phyloP scores from a whole-genome alignment of 495 filamentous ascomycete species.

The Cudoniella acicularis region DNA sequence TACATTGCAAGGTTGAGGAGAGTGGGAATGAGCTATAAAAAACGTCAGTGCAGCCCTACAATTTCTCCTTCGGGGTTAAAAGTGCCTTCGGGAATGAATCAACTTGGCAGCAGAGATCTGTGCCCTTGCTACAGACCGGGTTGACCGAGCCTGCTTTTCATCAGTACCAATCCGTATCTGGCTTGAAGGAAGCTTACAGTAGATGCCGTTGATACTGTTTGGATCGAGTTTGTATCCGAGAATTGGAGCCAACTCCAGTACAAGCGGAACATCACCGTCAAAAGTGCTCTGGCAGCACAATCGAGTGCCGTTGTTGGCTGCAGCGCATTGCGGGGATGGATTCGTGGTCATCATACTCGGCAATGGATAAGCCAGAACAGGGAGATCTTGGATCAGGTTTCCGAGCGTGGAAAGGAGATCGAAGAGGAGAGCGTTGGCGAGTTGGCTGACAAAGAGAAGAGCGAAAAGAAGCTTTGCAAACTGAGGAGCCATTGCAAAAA shows the following conservation, averaged over 20 bases:
- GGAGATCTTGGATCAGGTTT: neutral
- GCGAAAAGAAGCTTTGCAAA: neutral
- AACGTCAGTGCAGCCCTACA: neutral
- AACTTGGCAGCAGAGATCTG: slow-evolving; percentile 34
- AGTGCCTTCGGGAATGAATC: slow-evolving; percentile 16
- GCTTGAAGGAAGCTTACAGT: slow-evolving; percentile 25
- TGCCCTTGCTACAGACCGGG: slow-evolving; percentile 19
- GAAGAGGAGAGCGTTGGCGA: neutral
- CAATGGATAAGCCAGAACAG: slow-evolving; percentile 10
- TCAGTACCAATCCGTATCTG: neutral
- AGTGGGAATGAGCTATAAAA: neutral
- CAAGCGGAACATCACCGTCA: slow-evolving; percentile 30
- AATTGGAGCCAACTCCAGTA: slow-evolving; percentile 20
- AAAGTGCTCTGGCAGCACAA: slow-evolving; percentile 30
- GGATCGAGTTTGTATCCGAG: slow-evolving; percentile 30
- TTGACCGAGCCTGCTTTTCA: neutral
- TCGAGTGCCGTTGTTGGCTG: slow-evolving; percentile 26
- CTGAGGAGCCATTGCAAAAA: neutral
- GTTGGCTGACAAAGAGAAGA: neutral
- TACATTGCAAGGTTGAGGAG: slow-evolving; percentile 10
- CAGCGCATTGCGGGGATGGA: slow-evolving; percentile 27
- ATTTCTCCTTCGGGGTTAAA: neutral
- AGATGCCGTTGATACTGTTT: slow-evolving; percentile 31
- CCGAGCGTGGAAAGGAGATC: neutral
- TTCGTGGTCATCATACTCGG: slow-evolving; percentile 15